Percentiles rank a stretch among this genome's conserved stretches.
Evolutionary conservation across 352 stramenopile species (phyloP).

Genomic region (Peronosclerospora sorghi): DNA sequence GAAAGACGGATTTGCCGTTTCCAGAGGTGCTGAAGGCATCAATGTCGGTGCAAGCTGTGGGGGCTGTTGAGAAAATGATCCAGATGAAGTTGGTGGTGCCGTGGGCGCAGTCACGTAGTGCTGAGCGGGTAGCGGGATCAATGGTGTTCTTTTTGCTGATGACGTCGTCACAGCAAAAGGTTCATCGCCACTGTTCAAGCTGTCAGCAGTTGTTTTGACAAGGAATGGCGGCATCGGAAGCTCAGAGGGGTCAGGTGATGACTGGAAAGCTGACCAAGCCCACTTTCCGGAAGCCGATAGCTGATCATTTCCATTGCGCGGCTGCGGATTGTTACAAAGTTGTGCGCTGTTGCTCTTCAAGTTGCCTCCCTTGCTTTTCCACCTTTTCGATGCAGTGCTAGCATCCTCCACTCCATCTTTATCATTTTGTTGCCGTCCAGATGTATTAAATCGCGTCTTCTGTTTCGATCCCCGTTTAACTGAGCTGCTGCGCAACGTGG

Average conservation of each 20-base stretch:
- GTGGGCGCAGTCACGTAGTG: slow-evolving; percentile 2
- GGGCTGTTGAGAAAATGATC: slow-evolving; percentile 8
- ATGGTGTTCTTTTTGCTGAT: slow-evolving; percentile 10
- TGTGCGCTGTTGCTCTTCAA: slow-evolving; percentile 13
- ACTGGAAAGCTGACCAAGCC: slow-evolving; percentile 80
- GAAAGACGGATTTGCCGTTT: slow-evolving; percentile 10
- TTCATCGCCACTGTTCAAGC: slow-evolving; percentile 4
- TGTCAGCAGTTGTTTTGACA: slow-evolving; percentile 5
- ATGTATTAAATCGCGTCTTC: slow-evolving; percentile 31
- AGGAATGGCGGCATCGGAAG: slow-evolving; percentile 70
- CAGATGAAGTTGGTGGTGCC: slow-evolving; percentile 14
- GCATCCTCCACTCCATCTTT: slow-evolving; percentile 22
- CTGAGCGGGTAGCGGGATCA: slow-evolving; percentile 14
- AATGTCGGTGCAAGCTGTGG: slow-evolving; percentile 17
- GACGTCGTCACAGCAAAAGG: slow-evolving; percentile 1
- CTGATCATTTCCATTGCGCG: slow-evolving; percentile 31
- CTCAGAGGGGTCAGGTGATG: slow-evolving; percentile 58
- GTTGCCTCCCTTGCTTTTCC: slow-evolving; percentile 27
- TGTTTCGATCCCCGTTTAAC: slow-evolving; percentile 37
- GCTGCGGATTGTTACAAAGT: slow-evolving; percentile 12
- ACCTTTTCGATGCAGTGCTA: slow-evolving; percentile 15
- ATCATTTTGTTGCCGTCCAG: slow-evolving; percentile 27
- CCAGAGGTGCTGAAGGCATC: slow-evolving; percentile 24
- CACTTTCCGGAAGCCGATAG: slow-evolving; percentile 54
- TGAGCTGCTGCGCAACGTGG: slow-evolving; percentile 29